phyloP scores from a whole-genome alignment of 2,329 filamentous ascomycete species.

The Pseudopithomyces maydicus region DNA sequence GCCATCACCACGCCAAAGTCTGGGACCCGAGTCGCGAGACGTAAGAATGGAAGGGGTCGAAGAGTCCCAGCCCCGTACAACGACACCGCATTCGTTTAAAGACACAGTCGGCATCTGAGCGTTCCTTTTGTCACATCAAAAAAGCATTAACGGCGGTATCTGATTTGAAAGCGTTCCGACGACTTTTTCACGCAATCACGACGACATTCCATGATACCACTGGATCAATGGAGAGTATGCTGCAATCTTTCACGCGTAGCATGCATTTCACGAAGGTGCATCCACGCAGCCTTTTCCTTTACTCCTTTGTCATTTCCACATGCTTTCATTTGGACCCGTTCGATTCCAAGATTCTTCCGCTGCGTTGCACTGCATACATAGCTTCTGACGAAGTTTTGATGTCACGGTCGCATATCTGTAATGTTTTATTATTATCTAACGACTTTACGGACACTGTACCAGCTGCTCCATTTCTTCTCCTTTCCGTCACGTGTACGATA shows the following conservation, averaged over 20 bases:
- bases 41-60: constrained; percentile 45
- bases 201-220: constrained; percentile 44
- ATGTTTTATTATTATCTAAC: constrained; percentile 44
- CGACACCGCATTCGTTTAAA: constrained; percentile 50
- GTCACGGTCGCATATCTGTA: constrained; percentile 39
- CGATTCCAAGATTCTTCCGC: constrained; percentile 26
- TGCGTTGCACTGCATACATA: constrained; percentile 31
- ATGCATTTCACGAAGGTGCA: constrained; percentile 11
- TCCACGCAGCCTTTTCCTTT: constrained; percentile 24
- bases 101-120: constrained; percentile 50
- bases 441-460: constrained; percentile 34
- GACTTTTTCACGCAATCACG: constrained; percentile 46
- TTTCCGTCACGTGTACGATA: constrained; percentile 40
- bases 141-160: constrained; percentile 46
- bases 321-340: constrained; percentile 22
- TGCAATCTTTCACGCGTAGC: constrained; percentile 34
- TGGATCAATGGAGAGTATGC: constrained; percentile 41
- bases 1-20: constrained; percentile 1
- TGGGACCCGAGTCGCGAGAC: constrained; percentile 19
- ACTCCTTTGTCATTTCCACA: constrained; percentile 15
- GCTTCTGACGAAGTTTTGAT: constrained; percentile 38
- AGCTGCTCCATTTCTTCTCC: constrained; percentile 14
- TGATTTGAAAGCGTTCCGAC: constrained; percentile 45
- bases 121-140: constrained; percentile 42
- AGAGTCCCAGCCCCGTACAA: constrained; percentile 44